Evolutionary conservation across 1,139 yeast species (phyloP).

Genomic region (Debaryomycetaceae sp.): DNA sequence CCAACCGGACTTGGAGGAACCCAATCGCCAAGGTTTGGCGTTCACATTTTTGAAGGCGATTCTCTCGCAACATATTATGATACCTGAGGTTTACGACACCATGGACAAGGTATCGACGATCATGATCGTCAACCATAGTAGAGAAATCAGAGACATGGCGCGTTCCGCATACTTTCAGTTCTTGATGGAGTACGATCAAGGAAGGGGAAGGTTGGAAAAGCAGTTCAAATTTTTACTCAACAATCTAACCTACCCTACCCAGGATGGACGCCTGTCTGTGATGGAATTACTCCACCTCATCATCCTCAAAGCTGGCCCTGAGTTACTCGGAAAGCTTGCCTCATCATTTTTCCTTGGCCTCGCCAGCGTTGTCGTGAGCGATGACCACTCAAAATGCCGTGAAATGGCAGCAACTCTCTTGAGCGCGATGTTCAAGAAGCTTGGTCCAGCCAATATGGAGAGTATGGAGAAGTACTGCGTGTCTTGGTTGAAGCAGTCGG

Average conservation of each 20-base stretch:
- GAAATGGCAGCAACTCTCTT: slow-evolving; percentile 76
- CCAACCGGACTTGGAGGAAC: slow-evolving; percentile 88
- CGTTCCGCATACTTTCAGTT: slow-evolving; percentile 82
- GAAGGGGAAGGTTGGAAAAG: slow-evolving; percentile 77
- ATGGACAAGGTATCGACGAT: slow-evolving; percentile 79
- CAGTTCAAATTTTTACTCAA: slow-evolving; percentile 80
- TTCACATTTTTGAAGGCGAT: slow-evolving; percentile 78
- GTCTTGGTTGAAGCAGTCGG: slow-evolving; percentile 65
- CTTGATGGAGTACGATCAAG: slow-evolving; percentile 92
- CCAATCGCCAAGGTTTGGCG: slow-evolving; percentile 83
- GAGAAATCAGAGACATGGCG: slow-evolving; percentile 80
- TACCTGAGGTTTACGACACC: slow-evolving; percentile 87
- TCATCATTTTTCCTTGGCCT: slow-evolving; percentile 79
- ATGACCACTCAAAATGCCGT: slow-evolving; percentile 76
- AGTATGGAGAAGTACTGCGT: slow-evolving; percentile 54
- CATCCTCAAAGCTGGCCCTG: slow-evolving; percentile 61
- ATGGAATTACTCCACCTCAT: slow-evolving; percentile 80
- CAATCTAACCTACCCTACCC: slow-evolving; percentile 81
- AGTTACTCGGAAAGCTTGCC: slow-evolving; percentile 57
- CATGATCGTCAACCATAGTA: slow-evolving; percentile 87
- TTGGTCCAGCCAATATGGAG: slow-evolving; percentile 33
- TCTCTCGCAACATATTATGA: slow-evolving; percentile 63
- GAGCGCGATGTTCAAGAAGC: slow-evolving; percentile 49
- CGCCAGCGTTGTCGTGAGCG: slow-evolving; percentile 73
- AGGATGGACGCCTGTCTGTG: slow-evolving; percentile 84